Evolutionary conservation across 495 filamentous ascomycete genomes (phyloP), one percentile per base, ranked within the genome.

Genomic region (Neurospora sp.): DNA sequence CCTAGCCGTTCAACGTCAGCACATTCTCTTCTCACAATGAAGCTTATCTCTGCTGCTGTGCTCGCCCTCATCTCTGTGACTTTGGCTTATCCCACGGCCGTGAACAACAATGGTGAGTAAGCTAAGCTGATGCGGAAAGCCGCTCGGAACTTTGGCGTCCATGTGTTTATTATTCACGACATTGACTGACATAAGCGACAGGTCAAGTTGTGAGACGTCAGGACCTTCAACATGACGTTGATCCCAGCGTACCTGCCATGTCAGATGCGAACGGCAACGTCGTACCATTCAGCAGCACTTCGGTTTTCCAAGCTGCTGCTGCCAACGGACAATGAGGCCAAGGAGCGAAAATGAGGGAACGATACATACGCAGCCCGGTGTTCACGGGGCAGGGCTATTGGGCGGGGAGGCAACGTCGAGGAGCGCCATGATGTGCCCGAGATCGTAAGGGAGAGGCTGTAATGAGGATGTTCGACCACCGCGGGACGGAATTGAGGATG

Each of bases 21-120:
- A 39, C n/a, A n/a, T n/a, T n/a, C n/a, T 41, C 73, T 76, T 77
- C 79, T 80, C 83, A 87, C 81, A 75, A 88, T 88, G 86, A 85
- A 88, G 84, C 84, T 84, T 82, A 81, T 82, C 38, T 35, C 82
- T 73, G 77, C 84, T 75, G 74, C 82, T 77, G 71, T 87, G 74
- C 74, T 87, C 79, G 80, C 85, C 71, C 78, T 87, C 73, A 82
- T 84, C 78, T 78, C 85, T 77, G 71, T 85, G 77, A 84, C 83
- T 75, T 75, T 84, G 78, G 86, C 84, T 70, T 79, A 78, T 66
- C 81, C 84, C 46, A 71, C 77, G 2, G 14, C 38, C 75, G 73
- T 42, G 3, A 74, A 74, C 23, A 70, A 71, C 70, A 80, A 78
- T 71, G 76, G 84, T 85, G 72, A 23, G 83, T 82, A 41, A 16